Evolutionary conservation across 2,329 filamentous ascomycete genomes (phyloP).

Genomic region (Fragosphaeria purpurea): DNA sequence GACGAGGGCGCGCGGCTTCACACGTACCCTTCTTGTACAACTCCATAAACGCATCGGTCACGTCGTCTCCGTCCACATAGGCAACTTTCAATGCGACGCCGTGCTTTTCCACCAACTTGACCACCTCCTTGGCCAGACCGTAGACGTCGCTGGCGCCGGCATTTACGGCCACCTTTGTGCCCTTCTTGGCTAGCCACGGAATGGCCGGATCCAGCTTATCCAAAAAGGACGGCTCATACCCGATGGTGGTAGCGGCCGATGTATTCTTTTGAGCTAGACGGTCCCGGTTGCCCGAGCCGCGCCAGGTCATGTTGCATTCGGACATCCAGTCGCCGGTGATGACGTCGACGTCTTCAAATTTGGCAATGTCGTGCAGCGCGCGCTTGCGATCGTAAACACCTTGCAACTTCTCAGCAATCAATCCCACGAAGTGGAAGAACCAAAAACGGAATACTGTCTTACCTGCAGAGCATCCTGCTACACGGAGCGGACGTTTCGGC

Average conservation of each 20-base stretch:
- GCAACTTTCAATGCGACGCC: slow-evolving; percentile 26
- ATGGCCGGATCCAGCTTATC: slow-evolving; percentile 19
- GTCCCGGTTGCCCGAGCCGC: slow-evolving; percentile 19
- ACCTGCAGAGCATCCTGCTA: slow-evolving; percentile 21
- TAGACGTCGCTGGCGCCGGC: slow-evolving; percentile 42
- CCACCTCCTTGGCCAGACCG: slow-evolving; percentile 27
- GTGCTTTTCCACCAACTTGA: slow-evolving; percentile 4
- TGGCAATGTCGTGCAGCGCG: slow-evolving; percentile 26
- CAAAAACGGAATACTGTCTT: background rate
- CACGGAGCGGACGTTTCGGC: slow-evolving; percentile 18
- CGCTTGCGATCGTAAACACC: slow-evolving; percentile 32
- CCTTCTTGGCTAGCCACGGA: slow-evolving; percentile 21
- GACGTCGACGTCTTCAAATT: slow-evolving; percentile 20
- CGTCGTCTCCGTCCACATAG: slow-evolving; percentile 34
- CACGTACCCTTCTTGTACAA: slow-evolving; percentile 16
- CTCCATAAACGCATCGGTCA: slow-evolving; percentile 20
- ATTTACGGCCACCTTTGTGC: slow-evolving; percentile 37
- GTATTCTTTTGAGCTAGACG: slow-evolving; percentile 14
- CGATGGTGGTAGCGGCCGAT: slow-evolving; percentile 21
- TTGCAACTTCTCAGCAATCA: background rate
- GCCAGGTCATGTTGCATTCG: slow-evolving; percentile 21
- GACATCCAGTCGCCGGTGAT: slow-evolving; percentile 24
- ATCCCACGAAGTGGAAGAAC: no score
- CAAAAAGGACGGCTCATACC: slow-evolving; percentile 22
- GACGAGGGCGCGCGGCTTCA: no score